Evolutionary conservation across 2,329 filamentous ascomycete genomes (phyloP), one percentile per base, ranked within the genome.

Genomic region (Apiospora rasikravindrae): DNA sequence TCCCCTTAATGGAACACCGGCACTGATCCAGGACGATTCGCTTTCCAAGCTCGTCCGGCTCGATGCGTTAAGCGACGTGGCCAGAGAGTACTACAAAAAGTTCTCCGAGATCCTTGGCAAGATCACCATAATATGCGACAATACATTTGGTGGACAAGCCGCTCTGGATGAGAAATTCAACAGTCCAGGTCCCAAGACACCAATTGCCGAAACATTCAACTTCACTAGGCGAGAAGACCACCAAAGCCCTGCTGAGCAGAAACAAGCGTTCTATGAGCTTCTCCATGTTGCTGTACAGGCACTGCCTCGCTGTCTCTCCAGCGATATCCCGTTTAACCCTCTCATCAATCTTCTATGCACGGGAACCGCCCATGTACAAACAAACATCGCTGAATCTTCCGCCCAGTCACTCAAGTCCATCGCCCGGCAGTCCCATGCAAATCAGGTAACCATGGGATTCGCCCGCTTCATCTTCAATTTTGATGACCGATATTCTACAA

Each of bases 381-480:
- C 90, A 47, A 95, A 96, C 72, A 98, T 99, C 80, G 97, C 96
- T 0, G 89, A 91, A 61, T 98, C 96, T 0, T 98, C 97, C 1
- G 94, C 95, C 3, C 93, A 95, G 76, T 98, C 96, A 1, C 84
- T 99, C 22, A 98, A 98, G 81, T 96, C 96, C 0, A 99, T 99
- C 77, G 96, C 97, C 14, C 89, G 94, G 44, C 96, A 99, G 78
- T 94, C 93, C 10, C 93, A 98, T 82, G 95, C 96, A 0, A 95
- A 99, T 77, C 94, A 96, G 81, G 96, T 99, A 3, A 98, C 95
- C 0, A 98, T 97, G 82, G 96, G 96, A 0, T 99, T 99, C 82
- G 94, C 96, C 49, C 89, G 95, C 37, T 99, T 98, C 82, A 99
- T 99, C 70, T 99, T 99, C 85, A 98, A 96, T 77, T 99, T 98